Percentiles rank a stretch among this genome's conserved stretches.
Conservation (phyloP, 805 yeast genomes). For the Metschnikowia reukaufii region DNA sequence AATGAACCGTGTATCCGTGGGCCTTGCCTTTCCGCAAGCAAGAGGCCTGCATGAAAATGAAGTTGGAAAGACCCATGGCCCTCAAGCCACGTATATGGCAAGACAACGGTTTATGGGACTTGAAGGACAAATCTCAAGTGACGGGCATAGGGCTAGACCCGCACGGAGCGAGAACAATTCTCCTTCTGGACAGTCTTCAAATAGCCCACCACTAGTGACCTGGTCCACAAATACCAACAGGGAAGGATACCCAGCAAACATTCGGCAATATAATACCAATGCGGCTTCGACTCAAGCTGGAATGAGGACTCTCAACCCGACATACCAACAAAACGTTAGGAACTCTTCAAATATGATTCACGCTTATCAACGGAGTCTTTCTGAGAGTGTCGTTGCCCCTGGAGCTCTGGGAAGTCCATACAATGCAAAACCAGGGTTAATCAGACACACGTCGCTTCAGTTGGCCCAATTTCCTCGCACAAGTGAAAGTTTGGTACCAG, state of each 20-base stretch:
- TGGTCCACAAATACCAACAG: neutral
- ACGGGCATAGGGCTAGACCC: neutral
- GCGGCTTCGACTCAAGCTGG: neutral
- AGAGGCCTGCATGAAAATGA: neutral
- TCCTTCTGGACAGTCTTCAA: neutral
- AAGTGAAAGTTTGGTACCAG: neutral
- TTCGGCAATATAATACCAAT: neutral
- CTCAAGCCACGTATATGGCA: neutral
- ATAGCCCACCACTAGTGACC: neutral
- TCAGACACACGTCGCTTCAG: neutral
- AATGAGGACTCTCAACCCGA: neutral
- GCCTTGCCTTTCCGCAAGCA: neutral
- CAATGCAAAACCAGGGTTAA: neutral
- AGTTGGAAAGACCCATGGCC: neutral
- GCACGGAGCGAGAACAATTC: too few species aligned
- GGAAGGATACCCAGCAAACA: neutral
- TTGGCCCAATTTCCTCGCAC: neutral
- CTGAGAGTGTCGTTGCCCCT: conserved; percentile 3
- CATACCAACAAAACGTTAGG: conserved; percentile 7
- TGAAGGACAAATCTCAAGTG: neutral
- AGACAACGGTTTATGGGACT: neutral
- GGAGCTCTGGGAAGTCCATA: conserved; percentile 1
- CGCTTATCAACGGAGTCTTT: conserved; percentile 10
- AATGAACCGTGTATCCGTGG: neutral
- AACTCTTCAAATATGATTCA: conserved; percentile 7